Percentiles rank a stretch among this genome's conserved stretches.
phyloP scores from a whole-genome alignment of 306 rosid species.

The Begonia fuchsioides region DNA sequence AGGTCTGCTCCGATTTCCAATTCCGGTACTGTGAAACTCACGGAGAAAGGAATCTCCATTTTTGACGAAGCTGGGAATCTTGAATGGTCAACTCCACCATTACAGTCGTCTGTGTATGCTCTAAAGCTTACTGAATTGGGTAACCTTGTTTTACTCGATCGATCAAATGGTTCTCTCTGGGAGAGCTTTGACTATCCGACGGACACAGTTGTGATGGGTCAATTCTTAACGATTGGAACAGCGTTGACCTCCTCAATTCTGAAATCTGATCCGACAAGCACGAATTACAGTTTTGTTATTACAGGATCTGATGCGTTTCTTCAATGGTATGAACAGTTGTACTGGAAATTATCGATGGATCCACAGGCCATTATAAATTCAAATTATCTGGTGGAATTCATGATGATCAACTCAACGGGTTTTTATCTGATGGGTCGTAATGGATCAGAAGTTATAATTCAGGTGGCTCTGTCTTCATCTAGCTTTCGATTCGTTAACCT shows the following conservation, averaged over 20 bases:
- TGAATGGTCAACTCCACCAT: slow-evolving; percentile 68
- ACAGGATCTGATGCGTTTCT: slow-evolving; percentile 48
- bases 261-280: slow-evolving; percentile 34
- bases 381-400: slow-evolving; percentile 25
- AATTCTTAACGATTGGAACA: slow-evolving; percentile 35
- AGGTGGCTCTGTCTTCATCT: slow-evolving; percentile 29
- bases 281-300: slow-evolving; percentile 33
- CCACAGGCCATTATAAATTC: slow-evolving; percentile 26
- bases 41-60: slow-evolving; percentile 31
- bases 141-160: slow-evolving; percentile 57
- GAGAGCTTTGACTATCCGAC: slow-evolving; percentile 79
- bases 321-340: slow-evolving; percentile 62
- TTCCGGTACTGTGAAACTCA: slow-evolving; percentile 42
- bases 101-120: slow-evolving; percentile 28
- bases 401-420: slow-evolving; percentile 46
- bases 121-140: slow-evolving; percentile 56
- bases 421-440: slow-evolving; percentile 43
- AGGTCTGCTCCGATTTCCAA: slow-evolving; percentile 37
- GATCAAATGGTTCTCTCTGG: slow-evolving; percentile 60
- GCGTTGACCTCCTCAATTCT: slow-evolving; percentile 33
- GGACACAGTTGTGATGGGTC: slow-evolving; percentile 71
- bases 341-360: slow-evolving; percentile 65
- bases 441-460: slow-evolving; percentile 29
- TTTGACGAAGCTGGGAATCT: slow-evolving; percentile 21
- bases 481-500: slow-evolving; percentile 45